Conservation (phyloP, 1,284 basidiomycete species). For the Leccinum discolor region DNA sequence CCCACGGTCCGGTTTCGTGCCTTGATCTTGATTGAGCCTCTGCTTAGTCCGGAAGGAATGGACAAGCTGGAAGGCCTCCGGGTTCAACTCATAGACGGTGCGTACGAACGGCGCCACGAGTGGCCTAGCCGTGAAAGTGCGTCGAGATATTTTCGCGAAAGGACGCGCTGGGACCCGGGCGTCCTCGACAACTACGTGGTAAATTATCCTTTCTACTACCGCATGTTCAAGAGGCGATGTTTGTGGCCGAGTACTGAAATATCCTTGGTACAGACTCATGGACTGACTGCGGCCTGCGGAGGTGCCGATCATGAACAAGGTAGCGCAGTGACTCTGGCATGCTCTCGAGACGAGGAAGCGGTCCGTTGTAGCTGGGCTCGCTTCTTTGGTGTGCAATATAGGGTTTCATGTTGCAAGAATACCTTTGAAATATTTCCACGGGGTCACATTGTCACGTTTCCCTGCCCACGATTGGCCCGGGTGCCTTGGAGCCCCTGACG, state of each 20-base stretch:
- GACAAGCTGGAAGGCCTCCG: conserved; percentile 42
- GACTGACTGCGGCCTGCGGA: conserved; percentile 37
- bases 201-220: conserved; percentile 15
- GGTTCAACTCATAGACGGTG: conserved; percentile 40
- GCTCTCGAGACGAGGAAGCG: conserved; percentile 57
- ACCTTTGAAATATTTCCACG: no score
- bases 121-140: conserved; percentile 50
- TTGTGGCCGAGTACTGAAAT: neutral
- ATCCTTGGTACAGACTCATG: conserved; percentile 39
- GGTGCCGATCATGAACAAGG: conserved; percentile 29
- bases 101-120: conserved; percentile 45
- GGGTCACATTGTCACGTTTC: no score
- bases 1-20: conserved; percentile 45
- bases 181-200: conserved; percentile 53
- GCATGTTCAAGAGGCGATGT: neutral
- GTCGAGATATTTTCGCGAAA: conserved; percentile 33
- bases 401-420: no score
- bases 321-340: conserved; percentile 48
- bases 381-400: no score
- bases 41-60: conserved; percentile 50
- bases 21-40: conserved; percentile 56
- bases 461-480: no score
- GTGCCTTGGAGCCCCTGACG: no score
- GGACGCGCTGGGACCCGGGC: conserved; percentile 47
- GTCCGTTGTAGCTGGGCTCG: conserved; percentile 19